Percentiles rank a stretch among this genome's conserved stretches.
phyloP scores from a whole-genome alignment of 768 basidiomycete species.

The Agaricus bisporus region DNA sequence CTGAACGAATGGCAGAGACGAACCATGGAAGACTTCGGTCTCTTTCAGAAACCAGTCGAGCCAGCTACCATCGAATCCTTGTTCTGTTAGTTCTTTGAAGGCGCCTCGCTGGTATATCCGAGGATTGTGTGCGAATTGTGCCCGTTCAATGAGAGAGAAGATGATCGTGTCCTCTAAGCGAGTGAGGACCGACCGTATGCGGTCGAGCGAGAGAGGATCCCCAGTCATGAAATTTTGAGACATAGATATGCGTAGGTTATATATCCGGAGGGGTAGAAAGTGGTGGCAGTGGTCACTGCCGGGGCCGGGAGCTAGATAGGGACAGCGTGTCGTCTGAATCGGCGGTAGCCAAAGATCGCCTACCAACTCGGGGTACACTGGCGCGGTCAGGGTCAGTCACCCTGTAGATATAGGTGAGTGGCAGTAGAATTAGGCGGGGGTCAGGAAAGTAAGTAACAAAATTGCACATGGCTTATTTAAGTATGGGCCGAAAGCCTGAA shows the following conservation, averaged over 20 bases:
- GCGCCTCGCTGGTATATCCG: conserved; percentile 78
- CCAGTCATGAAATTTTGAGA: conserved; percentile 65
- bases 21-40: conserved; percentile 92
- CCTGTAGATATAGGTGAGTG: neutral
- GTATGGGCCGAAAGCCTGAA: too few species aligned
- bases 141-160: conserved; percentile 94
- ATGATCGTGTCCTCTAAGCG: conserved; percentile 99
- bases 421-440: too few species aligned
- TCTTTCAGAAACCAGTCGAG: conserved; percentile 97
- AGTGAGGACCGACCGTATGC: conserved; percentile 80
- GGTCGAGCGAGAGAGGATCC: conserved; percentile 82
- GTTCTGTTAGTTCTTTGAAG: conserved; percentile 69
- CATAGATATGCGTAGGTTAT: conserved; percentile 17
- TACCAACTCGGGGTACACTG: neutral
- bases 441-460: too few species aligned
- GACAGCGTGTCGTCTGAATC: neutral
- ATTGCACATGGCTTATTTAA: too few species aligned
- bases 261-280: neutral
- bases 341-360: conserved; percentile 4
- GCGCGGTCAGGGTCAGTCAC: neutral
- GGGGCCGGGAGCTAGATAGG: neutral
- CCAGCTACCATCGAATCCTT: conserved; percentile 84
- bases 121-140: conserved; percentile 93
- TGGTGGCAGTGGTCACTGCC: neutral
- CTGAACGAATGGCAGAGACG: conserved; percentile 18